Percentiles rank a stretch among this genome's conserved stretches.
These are phyloP conservation scores for Priceomyces medius DNA, from an alignment of 805 yeast genomes.

Conservation along the genomic window DNA sequence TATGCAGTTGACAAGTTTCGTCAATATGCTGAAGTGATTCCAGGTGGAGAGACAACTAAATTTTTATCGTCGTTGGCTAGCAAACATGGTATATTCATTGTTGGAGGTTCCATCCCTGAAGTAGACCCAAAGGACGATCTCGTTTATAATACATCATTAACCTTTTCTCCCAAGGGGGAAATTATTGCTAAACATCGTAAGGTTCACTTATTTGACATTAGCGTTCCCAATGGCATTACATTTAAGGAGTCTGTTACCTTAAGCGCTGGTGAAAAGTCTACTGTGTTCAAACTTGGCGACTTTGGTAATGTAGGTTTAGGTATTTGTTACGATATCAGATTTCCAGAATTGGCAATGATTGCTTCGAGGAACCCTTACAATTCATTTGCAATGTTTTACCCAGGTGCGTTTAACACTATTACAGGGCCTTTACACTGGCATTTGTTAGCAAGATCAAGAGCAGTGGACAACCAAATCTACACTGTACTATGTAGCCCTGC, in stretches of 20 bases:
- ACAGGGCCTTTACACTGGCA: slow-evolving; percentile 88
- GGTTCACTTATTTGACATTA: slow-evolving; percentile 84
- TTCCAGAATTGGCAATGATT: slow-evolving; percentile 72
- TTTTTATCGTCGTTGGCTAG: slow-evolving; percentile 68
- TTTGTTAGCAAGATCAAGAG: slow-evolving; percentile 67
- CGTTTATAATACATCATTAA: slow-evolving; percentile 67
- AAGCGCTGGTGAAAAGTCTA: slow-evolving; percentile 77
- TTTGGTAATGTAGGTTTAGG: slow-evolving; percentile 78
- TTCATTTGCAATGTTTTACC: slow-evolving; percentile 75
- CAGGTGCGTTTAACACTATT: slow-evolving; percentile 81
- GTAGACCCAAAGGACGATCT: slow-evolving; percentile 50
- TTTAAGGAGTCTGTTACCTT: slow-evolving; percentile 79
- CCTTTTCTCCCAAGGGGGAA: slow-evolving; percentile 71
- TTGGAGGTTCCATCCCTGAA: slow-evolving; percentile 96
- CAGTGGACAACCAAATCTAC: slow-evolving; percentile 71
- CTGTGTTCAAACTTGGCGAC: slow-evolving; percentile 66
- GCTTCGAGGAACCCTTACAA: slow-evolving; percentile 61
- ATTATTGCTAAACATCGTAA: slow-evolving; percentile 83
- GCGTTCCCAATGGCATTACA: slow-evolving; percentile 85
- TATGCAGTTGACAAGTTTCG: slow-evolving; percentile 84
- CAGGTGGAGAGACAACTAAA: slow-evolving; percentile 64
- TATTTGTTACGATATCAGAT: slow-evolving; percentile 79
- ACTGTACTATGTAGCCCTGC: slow-evolving; percentile 87
- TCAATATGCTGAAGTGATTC: slow-evolving; percentile 85
- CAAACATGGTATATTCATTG: slow-evolving; percentile 57